A percentile compares a stretch with the other conserved stretches of the same genome.
Evolutionary conservation across 371 early-diverging fungal genomes (phyloP).

Genomic region (Mucor mucedo): DNA sequence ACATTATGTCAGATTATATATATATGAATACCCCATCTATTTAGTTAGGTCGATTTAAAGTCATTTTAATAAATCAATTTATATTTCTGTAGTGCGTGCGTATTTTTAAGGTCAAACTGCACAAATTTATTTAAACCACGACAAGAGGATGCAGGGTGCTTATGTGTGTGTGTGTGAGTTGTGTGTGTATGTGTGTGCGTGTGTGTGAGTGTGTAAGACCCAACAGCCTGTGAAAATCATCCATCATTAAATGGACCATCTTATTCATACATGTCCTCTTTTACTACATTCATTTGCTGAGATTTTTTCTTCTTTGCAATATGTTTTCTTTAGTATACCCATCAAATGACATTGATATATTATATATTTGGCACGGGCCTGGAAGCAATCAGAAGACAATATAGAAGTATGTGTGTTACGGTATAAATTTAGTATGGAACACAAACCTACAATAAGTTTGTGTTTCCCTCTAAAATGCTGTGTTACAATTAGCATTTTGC

Average conservation of each 20-base stretch:
- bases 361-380: slow-evolving; percentile 4
- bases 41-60: too few species aligned
- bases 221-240: neutral
- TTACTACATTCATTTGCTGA: neutral
- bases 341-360: neutral
- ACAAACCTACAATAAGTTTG: slow-evolving; percentile 8
- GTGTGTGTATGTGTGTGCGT: neutral
- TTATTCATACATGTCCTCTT: neutral
- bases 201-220: neutral
- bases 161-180: neutral
- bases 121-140: slow-evolving; percentile 3
- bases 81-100: too few species aligned
- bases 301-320: neutral
- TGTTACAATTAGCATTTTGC: slow-evolving; percentile 8
- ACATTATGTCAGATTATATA: too few species aligned
- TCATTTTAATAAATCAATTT: too few species aligned
- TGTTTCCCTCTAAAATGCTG: slow-evolving; percentile 12
- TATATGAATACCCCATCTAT: too few species aligned
- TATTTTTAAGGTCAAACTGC: slow-evolving; percentile 6
- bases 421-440: slow-evolving; percentile 5
- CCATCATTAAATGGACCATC: neutral
- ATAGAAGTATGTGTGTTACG: neutral
- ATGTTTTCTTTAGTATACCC: neutral
- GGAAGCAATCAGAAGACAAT: slow-evolving; percentile 2
- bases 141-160: slow-evolving; percentile 1